Base-by-base conservation (phyloP, 306 rosid species). In the Quercus variabilis region DNA sequence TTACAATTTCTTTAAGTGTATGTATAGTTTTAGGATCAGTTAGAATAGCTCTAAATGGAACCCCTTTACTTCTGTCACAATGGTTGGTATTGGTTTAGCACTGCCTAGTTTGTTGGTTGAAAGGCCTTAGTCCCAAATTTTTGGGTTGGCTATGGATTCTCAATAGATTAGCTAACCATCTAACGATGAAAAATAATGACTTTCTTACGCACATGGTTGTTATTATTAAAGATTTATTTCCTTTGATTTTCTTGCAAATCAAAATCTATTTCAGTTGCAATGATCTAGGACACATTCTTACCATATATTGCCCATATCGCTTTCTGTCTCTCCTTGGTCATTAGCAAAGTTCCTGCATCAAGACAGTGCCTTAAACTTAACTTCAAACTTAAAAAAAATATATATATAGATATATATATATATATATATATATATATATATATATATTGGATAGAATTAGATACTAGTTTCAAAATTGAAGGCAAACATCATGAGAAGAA, bases 301-400 rank as follows among this genome's bases (percentile, higher is more conserved):
- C 97, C 94, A 77, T 94, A 94, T 38, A 94, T 92, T 58, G 97
- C 97, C 97, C 97, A 92, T 70, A 89, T 91, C 28, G 98, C 98
- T 81, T 85, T 94, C 82, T 90, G 90, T 69, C 97, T 81, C 79
- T 89, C 91, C 82, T 85, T 84, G 1, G 98, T 93, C 97, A 91
- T 91, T 54, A 91, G 89, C 80, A 91, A 80, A 67, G 98, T 93
- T 74, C 96, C 97, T 89, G 84, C 84, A 81, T 69, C 76, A 70
- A 63, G 9, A 74, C 21, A 38, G 54, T 11, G 31, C 15, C 55
- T 23, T 26, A 20, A 55, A 26, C 57, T 74, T 59, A 77, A 71
- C 2, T 56, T 20, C 17, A 19, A 9, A 41, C 13, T 6, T 69
- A 7, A 38, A 3, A 5, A 2, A 5, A 20, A 2, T n/a, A n/a